Evolutionary conservation across 495 filamentous ascomycete species (phyloP).

Genomic region (Annulohypoxylon nitens): DNA sequence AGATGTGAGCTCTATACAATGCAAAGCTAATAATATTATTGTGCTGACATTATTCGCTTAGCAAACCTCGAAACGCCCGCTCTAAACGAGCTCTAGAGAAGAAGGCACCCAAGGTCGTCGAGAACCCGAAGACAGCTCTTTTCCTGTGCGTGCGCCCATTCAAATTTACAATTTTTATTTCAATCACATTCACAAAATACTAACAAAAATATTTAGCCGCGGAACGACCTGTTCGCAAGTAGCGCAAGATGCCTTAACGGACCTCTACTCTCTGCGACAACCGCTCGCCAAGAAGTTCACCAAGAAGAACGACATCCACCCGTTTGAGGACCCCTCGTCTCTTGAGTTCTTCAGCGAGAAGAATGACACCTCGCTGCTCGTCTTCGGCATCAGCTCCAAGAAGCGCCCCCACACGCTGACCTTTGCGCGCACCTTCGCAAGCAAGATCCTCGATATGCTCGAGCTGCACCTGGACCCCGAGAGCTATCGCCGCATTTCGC

Average conservation of each 20-base stretch:
- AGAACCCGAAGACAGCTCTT: constrained; percentile 88
- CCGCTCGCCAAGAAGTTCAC: constrained; percentile 86
- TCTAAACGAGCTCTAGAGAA: constrained; percentile 93
- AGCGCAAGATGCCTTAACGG: constrained; percentile 81
- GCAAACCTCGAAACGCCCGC: constrained; percentile 93
- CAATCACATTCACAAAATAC: not conserved
- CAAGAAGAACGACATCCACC: constrained; percentile 94
- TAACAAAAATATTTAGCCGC: constrained; percentile 53
- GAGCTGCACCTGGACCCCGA: constrained; percentile 83
- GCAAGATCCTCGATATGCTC: constrained; percentile 91
- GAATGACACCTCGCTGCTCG: constrained; percentile 84
- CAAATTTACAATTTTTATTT: not conserved
- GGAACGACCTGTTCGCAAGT: constrained; percentile 83
- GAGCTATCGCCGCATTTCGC: constrained; percentile 72
- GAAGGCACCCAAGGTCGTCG: constrained; percentile 85
- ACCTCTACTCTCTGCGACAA: constrained; percentile 83
- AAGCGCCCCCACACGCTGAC: constrained; percentile 93
- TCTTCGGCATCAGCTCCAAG: constrained; percentile 87
- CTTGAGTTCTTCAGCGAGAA: constrained; percentile 95
- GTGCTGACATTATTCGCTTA: constrained; percentile 51
- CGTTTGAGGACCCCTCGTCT: constrained; percentile 88
- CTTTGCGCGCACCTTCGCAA: constrained; percentile 82
- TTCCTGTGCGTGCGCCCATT: constrained; percentile 67
- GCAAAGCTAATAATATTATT: not conserved
- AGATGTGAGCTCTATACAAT: constrained; percentile 29